Conservation (phyloP, 2,329 filamentous ascomycete genomes). For the Aspergillus bombycis region DNA sequence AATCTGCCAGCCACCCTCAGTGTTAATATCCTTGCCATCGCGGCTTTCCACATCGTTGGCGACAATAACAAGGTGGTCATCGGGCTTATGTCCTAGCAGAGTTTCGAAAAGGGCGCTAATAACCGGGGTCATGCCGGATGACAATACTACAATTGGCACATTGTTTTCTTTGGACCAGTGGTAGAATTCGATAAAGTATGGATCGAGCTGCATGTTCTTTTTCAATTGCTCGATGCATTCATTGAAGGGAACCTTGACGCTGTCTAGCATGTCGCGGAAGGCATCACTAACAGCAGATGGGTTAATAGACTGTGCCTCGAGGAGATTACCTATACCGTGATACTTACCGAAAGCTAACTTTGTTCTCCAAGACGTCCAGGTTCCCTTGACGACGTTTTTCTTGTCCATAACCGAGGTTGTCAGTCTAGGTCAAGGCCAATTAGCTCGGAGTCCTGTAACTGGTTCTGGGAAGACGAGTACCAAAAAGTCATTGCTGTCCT, state of each 20-base stretch:
- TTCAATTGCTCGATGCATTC: conserved; percentile 79
- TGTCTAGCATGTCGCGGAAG: conserved; percentile 92
- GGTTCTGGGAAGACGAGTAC: conserved; percentile 36
- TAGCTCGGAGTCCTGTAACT: conserved; percentile 10
- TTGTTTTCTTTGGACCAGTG: conserved; percentile 79
- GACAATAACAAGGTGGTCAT: conserved; percentile 77
- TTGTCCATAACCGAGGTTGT: conserved; percentile 83
- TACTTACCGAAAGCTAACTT: conserved; percentile 68
- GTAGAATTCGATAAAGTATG: conserved; percentile 85
- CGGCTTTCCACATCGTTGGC: conserved; percentile 75
- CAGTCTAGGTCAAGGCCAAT: conserved; percentile 68
- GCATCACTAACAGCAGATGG: conserved; percentile 58
- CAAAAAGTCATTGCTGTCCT: conserved; percentile 71
- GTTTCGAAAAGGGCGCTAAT: conserved; percentile 81
- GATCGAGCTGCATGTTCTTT: conserved; percentile 85
- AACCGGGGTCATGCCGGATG: conserved; percentile 88
- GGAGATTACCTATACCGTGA: not conserved
- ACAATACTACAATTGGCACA: conserved; percentile 88
- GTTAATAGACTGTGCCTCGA: conserved; percentile 10
- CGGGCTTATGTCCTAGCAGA: conserved; percentile 76
- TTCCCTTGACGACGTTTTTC: conserved; percentile 74
- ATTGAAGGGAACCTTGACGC: conserved; percentile 76
- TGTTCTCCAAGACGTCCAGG: conserved; percentile 72
- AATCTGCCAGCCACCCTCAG: conserved; percentile 84
- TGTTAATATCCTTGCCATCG: conserved; percentile 73